Conservation (phyloP, 768 basidiomycete genomes). For the Hortiboletus campestris region DNA sequence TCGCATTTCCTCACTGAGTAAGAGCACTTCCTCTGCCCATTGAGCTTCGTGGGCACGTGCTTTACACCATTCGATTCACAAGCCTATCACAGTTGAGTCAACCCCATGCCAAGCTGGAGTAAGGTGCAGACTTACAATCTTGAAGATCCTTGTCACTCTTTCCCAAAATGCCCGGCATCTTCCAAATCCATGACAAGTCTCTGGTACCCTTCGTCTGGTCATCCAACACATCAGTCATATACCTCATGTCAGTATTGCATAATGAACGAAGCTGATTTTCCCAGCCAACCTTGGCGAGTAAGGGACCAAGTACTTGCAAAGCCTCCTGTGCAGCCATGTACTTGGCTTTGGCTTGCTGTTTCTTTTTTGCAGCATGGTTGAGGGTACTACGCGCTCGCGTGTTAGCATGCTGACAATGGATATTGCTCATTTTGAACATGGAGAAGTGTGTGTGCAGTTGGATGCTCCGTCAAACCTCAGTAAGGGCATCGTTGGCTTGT, state of each 20-base stretch:
- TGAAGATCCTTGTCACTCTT: neutral
- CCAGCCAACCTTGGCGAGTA: too few relatives aligned
- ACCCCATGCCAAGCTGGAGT: too few relatives aligned
- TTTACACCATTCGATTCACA: neutral
- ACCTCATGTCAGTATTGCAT: too few relatives aligned
- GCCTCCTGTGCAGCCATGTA: neutral
- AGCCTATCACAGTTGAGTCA: neutral
- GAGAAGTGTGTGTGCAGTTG: neutral
- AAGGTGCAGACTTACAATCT: neutral
- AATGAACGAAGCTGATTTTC: too few relatives aligned
- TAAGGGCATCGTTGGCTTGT: conserved; percentile 2
- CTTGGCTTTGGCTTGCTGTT: neutral
- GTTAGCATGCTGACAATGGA: neutral
- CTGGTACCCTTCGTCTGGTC: neutral
- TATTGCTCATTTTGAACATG: neutral
- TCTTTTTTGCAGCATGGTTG: neutral
- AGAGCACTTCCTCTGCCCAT: too few relatives aligned
- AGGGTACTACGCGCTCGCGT: neutral
- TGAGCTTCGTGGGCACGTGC: too few relatives aligned
- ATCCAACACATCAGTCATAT: too few relatives aligned
- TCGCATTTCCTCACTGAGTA: too few relatives aligned
- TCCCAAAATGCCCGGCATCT: neutral
- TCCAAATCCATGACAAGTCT: neutral
- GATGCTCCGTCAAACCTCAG: neutral
- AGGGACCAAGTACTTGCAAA: neutral